phyloP scores from a whole-genome alignment of 306 rosid species.

The Cucumis melo region DNA sequence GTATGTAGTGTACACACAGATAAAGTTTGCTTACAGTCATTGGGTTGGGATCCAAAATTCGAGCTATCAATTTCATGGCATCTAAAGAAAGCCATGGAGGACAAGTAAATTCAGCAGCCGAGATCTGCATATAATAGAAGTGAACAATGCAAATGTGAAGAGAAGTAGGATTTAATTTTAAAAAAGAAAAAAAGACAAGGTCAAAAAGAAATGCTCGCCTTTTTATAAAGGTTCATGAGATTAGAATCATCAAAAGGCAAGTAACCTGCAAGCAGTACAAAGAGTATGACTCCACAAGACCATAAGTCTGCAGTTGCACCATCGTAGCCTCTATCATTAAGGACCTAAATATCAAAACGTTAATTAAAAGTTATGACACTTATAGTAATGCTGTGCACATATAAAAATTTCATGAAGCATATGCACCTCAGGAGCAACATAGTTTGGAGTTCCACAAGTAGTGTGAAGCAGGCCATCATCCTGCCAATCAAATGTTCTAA shows the following conservation, averaged over 20 bases:
- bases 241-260: slow-evolving; percentile 93
- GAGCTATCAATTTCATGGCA: slow-evolving; percentile 81
- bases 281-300: slow-evolving; percentile 99
- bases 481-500: slow-evolving; percentile 28
- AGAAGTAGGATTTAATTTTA: slow-evolving; percentile 2
- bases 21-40: slow-evolving; percentile 37
- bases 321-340: slow-evolving; percentile 84
- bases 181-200: neutral
- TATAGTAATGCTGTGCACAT: neutral
- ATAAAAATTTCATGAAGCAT: neutral
- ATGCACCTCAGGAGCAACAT: slow-evolving; percentile 95
- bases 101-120: slow-evolving; percentile 76
- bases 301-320: slow-evolving; percentile 95
- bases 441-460: slow-evolving; percentile 96
- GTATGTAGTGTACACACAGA: neutral
- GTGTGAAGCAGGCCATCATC: slow-evolving; percentile 98
- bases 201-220: slow-evolving; percentile 30
- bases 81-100: slow-evolving; percentile 95
- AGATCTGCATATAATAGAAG: slow-evolving; percentile 52
- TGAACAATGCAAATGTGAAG: slow-evolving; percentile 13
- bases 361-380: slow-evolving; percentile 2
- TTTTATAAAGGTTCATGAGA: slow-evolving; percentile 76
- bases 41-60: slow-evolving; percentile 90
- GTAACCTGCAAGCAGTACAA: slow-evolving; percentile 97
- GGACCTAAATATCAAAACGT: slow-evolving; percentile 46